A percentile compares a stretch with the other conserved stretches of the same genome.
Evolutionary conservation across 352 stramenopile genomes (phyloP).

Genomic region (Phytophthora fragariaefolia): DNA sequence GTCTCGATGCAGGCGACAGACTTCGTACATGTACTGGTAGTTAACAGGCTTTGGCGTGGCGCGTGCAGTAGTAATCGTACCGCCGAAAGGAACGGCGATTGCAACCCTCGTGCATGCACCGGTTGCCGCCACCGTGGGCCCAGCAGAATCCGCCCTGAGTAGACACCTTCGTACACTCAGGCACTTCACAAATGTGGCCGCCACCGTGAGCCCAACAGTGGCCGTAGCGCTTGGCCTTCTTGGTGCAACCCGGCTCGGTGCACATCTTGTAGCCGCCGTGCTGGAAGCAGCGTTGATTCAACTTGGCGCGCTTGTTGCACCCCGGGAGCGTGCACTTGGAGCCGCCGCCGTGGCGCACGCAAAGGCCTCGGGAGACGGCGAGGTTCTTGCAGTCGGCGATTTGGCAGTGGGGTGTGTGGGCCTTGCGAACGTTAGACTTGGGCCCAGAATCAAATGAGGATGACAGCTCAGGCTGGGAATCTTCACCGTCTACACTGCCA

Average conservation of each 20-base stretch:
- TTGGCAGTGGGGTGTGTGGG: background rate
- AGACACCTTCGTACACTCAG: background rate
- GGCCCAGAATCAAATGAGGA: background rate
- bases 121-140: background rate
- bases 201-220: conserved; percentile 78
- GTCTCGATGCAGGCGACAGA: background rate
- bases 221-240: conserved; percentile 70
- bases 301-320: background rate
- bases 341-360: background rate
- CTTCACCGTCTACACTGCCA: background rate
- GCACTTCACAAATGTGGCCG: conserved; percentile 23
- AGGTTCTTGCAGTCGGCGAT: background rate
- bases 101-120: background rate
- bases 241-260: background rate
- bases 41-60: conserved; percentile 31
- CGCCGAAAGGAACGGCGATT: background rate
- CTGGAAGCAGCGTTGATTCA: background rate
- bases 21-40: conserved; percentile 1
- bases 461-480: background rate
- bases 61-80: conserved; percentile 36
- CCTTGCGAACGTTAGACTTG: background rate
- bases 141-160: background rate
- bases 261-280: background rate
- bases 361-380: background rate
- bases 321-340: background rate